Percentiles rank a stretch among this genome's conserved stretches.
Conservation (phyloP, 202 grass and related monocot genomes). For the Brachypodium distachyon region DNA sequence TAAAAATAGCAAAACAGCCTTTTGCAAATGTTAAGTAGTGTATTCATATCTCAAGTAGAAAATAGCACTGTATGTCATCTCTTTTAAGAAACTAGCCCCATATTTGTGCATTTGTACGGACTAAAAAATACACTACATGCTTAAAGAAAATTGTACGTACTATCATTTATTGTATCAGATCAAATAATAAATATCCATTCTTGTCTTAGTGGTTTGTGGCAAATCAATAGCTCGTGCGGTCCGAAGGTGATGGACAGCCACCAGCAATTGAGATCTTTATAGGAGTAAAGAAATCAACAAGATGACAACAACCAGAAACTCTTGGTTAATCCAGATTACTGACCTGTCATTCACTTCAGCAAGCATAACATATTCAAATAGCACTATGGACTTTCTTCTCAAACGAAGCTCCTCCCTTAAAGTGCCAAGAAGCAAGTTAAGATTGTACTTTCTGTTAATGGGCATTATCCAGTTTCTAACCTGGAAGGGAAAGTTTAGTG, state of each 20-base stretch:
- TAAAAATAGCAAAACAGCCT: neutral
- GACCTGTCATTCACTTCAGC: conserved; percentile 93
- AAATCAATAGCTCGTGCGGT: no score
- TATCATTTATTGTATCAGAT: no score
- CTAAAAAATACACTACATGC: no score
- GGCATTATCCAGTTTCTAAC: conserved; percentile 99
- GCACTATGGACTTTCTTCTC: conserved; percentile 55
- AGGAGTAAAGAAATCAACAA: neutral
- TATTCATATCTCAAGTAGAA: neutral
- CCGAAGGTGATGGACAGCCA: no score
- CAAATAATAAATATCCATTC: no score
- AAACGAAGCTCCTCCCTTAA: conserved; percentile 57
- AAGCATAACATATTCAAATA: conserved; percentile 98
- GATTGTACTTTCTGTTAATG: conserved; percentile 90
- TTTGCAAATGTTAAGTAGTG: neutral
- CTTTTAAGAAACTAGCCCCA: no score
- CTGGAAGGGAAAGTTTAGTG: conserved; percentile 39
- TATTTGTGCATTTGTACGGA: no score
- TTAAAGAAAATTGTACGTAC: no score
- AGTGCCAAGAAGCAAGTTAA: conserved; percentile 72
- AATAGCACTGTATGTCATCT: neutral
- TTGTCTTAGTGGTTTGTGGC: no score
- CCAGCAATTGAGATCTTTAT: no score
- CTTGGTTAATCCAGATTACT: neutral
- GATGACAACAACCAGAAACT: neutral